These are phyloP conservation scores for Oryza meridionalis DNA, from an alignment of 176 grass and related monocot genomes.

Conservation along the genomic window DNA sequence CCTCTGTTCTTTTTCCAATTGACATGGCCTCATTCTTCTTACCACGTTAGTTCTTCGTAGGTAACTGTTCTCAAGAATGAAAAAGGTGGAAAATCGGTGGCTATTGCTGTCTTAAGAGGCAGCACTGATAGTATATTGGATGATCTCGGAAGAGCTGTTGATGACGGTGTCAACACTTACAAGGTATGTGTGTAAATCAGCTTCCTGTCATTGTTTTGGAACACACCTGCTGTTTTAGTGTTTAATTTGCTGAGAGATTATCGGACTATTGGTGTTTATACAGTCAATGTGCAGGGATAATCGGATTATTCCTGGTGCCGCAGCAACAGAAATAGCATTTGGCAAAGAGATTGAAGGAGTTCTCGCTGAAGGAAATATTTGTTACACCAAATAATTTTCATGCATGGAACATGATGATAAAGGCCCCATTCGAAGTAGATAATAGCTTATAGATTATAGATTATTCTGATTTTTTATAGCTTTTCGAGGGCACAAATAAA, in stretches of 20 bases:
- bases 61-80: conserved; percentile 87
- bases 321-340: conserved; percentile 86
- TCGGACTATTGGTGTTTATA: conserved; percentile 27
- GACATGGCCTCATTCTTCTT: conserved; percentile 15
- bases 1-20: not conserved
- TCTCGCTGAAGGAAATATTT: conserved; percentile 79
- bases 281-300: conserved; percentile 96
- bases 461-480: too few relatives aligned
- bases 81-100: conserved; percentile 78
- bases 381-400: not conserved
- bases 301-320: conserved; percentile 81
- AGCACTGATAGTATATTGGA: conserved; percentile 94
- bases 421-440: too few relatives aligned
- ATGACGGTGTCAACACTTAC: conserved; percentile 93
- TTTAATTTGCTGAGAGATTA: not conserved
- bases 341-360: conserved; percentile 86
- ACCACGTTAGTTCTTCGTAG: conserved; percentile 33
- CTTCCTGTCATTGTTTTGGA: not conserved
- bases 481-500: too few relatives aligned
- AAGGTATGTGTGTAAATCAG: conserved; percentile 53
- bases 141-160: conserved; percentile 92
- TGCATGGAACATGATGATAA: not conserved
- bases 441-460: too few relatives aligned
- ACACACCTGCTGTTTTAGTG: not conserved
- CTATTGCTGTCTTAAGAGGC: conserved; percentile 80